Base-by-base conservation (phyloP, 495 filamentous ascomycete species). In the Lentithecium fluviatile region DNA sequence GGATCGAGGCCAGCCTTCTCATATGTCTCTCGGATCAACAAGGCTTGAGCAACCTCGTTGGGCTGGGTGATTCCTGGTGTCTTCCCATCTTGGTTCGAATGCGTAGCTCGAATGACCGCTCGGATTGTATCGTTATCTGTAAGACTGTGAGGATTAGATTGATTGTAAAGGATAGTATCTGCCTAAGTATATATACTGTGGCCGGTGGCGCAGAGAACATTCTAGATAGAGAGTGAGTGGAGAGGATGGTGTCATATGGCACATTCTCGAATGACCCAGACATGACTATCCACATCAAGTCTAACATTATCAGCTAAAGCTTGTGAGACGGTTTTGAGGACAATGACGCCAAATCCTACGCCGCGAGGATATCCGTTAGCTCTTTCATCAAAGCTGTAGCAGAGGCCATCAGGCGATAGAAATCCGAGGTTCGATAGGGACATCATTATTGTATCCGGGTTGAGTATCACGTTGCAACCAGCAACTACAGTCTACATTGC, bases 81-180 rank as follows among this genome's bases (percentile, higher is more conserved):
- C 10, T 67, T 57, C 0, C 78, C 79, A 56, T 80, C 78, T 38
- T 75, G 70, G 53, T 80, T 80, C 5, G 68, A 54, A 10, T 66
- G 73, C 0, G 73, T 75, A 0, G 53, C 74, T 3, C 79, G 71
- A 43, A 81, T 77, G 2, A 80, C 51, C 12, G 76, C 74, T 15
- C 73, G 69, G 19, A 80, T 74, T 45, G 70, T 12, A 36, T 78
- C 74, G 1, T 60, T 62, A 21, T 69, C 64, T 6, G 24, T 59
- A 0, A 73, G 0, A 67, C 72, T 26, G 71, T 59, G 29, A 20
- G 23, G 34, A 76, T 43, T 1, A 57, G 64, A 48, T 77, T 80
- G 17, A 80, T 45, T 0, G 79, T 36, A 3, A 78, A 26, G 1
- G 64, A 58, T 5, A 57, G n/a, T n/a, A n/a, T n/a, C n/a, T n/a